A percentile compares a stretch with the other conserved stretches of the same genome.
phyloP scores from a whole-genome alignment of 192 early-diverging fungal genomes.

The Coemansia sp. region DNA sequence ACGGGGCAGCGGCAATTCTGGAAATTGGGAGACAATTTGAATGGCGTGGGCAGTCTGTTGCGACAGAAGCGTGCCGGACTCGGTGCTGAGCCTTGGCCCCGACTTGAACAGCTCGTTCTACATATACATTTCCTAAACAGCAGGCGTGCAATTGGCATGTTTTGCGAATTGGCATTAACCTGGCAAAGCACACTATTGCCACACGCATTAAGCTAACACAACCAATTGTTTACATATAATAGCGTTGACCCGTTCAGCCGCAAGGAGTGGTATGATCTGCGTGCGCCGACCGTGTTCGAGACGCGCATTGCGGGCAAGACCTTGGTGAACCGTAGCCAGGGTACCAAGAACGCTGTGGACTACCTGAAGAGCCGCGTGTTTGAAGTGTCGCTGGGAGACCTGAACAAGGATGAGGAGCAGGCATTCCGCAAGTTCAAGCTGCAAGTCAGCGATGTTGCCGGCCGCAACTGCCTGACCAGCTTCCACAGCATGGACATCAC shows the following conservation, averaged over 20 bases:
- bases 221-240: not conserved
- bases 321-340: slow-evolving; percentile 99
- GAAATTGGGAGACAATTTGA: too few relatives aligned
- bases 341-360: slow-evolving; percentile 96
- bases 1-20: too few relatives aligned
- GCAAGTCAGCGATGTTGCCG: slow-evolving; percentile 94
- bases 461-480: slow-evolving; percentile 99
- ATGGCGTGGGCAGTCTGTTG: too few relatives aligned
- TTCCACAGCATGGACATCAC: slow-evolving; percentile 99
- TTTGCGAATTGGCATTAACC: too few relatives aligned
- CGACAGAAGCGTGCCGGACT: too few relatives aligned
- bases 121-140: too few relatives aligned
- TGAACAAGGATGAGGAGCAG: slow-evolving; percentile 89
- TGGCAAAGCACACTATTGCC: too few relatives aligned
- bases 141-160: too few relatives aligned
- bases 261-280: slow-evolving; percentile 99
- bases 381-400: slow-evolving; percentile 94
- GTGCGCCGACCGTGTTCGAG: slow-evolving; percentile 93
- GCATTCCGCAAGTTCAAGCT: slow-evolving; percentile 98
- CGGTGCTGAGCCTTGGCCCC: too few relatives aligned
- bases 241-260: slow-evolving; percentile 98
- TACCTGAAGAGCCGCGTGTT: slow-evolving; percentile 94
- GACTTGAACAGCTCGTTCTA: too few relatives aligned
- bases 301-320: slow-evolving; percentile 97
- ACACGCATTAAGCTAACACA: too few relatives aligned